Evolutionary conservation across 1,139 yeast genomes (phyloP), one percentile per base, ranked within the genome.

Genomic region (Scheffersomyces cryptocercus): DNA sequence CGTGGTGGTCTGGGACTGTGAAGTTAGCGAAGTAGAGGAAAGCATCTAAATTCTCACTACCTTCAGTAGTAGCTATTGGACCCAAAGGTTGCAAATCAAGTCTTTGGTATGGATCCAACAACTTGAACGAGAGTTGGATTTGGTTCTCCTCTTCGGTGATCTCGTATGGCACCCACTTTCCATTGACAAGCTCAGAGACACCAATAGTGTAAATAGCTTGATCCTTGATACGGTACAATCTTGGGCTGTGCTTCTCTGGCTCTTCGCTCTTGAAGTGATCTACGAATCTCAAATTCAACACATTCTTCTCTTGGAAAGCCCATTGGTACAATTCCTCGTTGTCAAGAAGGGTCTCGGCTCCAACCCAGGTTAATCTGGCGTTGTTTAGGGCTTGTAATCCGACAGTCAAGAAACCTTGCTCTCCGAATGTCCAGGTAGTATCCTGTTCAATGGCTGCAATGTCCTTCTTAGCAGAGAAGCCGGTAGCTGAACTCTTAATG

Each of bases 101-200:
- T 59, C 99, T 82, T 62, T 90, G 90, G 71, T 91, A 93, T 39
- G 99, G 99, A 64, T 93, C 98, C 54, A 95, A 80, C 95, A 95
- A 85, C 57, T 81, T 82, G 64, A 91, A 82, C 53, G 90, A 90
- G 48, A 95, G 70, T 68, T 95, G 99, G 41, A 90, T 67, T 48
- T 82, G 85, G 45, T 73, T 72, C 37, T 76, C 79, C 6, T 70
- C 67, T 7, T 77, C 63, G 29, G 61, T 53, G 33, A 67, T 65
- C 36, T 58, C 60, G 59, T 64, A 90, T 26, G 97, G 96, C 28
- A 65, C 73, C 97, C 97, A 93, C 46, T 70, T 55, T 16, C 79
- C 79, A 44, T 73, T 68, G 38, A 70, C 61, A 79, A 85, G 85
- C 61, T 85, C 80, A 36, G 88, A 77, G 7, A 91, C 65, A 9